A percentile compares a stretch with the other conserved stretches of the same genome.
phyloP scores from a whole-genome alignment of 352 stramenopile species.

The Pythium biforme region DNA sequence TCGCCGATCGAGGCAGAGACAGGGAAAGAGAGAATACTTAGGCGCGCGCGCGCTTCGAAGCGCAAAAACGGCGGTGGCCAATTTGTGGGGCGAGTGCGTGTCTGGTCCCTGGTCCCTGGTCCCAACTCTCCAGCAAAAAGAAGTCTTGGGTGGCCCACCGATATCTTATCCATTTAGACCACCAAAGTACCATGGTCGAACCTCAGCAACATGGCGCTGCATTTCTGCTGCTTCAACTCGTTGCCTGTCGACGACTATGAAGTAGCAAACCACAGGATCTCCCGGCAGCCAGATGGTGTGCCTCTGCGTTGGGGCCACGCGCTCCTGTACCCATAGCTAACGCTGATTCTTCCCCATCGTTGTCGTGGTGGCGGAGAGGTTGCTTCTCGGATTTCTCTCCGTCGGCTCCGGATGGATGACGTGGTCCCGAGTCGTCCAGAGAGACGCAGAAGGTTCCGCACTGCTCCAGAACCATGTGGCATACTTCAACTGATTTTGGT shows the following conservation, averaged over 20 bases:
- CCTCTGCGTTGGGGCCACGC: neutral
- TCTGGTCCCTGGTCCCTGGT: neutral
- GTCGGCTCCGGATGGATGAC: conserved; percentile 4
- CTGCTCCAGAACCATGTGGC: neutral
- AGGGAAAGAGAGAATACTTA: neutral
- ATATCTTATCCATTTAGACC: neutral
- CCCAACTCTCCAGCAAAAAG: neutral
- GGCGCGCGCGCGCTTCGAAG: neutral
- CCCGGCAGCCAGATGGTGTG: conserved; percentile 1
- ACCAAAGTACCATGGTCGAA: too few relatives aligned
- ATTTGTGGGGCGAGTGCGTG: neutral
- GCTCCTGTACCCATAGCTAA: neutral
- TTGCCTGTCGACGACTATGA: neutral
- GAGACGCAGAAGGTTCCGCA: neutral
- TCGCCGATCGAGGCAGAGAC: neutral
- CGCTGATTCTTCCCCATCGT: neutral
- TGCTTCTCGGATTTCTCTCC: neutral
- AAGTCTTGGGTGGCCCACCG: neutral
- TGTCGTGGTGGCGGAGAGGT: neutral
- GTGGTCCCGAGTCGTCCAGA: neutral
- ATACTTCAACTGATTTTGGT: conserved; percentile 6
- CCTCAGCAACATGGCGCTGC: too few relatives aligned
- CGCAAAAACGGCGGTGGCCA: conserved; percentile 4
- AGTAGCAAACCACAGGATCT: neutral
- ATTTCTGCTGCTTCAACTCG: too few relatives aligned